These are phyloP conservation scores for Colletotrichum spinosum DNA, from an alignment of 2,329 filamentous ascomycete genomes.

Conservation along the genomic window DNA sequence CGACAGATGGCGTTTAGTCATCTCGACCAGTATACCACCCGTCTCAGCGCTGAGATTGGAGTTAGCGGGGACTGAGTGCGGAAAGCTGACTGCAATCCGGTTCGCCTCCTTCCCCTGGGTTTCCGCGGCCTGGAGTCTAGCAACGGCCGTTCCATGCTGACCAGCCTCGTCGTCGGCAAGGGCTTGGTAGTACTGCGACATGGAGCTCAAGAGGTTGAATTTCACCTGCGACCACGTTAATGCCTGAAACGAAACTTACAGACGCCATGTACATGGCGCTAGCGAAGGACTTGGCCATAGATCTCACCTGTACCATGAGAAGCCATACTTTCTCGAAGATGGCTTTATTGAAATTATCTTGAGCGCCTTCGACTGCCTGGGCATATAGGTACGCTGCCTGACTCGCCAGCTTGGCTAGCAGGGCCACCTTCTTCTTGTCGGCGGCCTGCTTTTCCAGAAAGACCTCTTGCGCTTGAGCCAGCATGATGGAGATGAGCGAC, in stretches of 20 bases:
- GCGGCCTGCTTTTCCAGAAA: slow-evolving; percentile 96
- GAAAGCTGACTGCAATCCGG: slow-evolving; percentile 82
- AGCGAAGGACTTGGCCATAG: not conserved
- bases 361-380: slow-evolving; percentile 88
- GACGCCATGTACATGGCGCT: no score
- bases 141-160: slow-evolving; percentile 86
- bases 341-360: slow-evolving; percentile 90
- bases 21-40: slow-evolving; percentile 77
- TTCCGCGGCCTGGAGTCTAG: slow-evolving; percentile 85
- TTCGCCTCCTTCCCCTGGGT: slow-evolving; percentile 81
- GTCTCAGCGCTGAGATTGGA: slow-evolving; percentile 89
- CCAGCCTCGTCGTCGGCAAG: slow-evolving; percentile 90
- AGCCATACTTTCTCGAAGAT: slow-evolving; percentile 97
- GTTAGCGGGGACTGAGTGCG: slow-evolving; percentile 79
- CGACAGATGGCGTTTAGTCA: slow-evolving; percentile 84
- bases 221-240: slow-evolving; percentile 68
- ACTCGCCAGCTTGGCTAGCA: slow-evolving; percentile 92
- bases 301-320: slow-evolving; percentile 77
- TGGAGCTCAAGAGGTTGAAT: slow-evolving; percentile 82
- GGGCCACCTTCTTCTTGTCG: slow-evolving; percentile 91
- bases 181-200: slow-evolving; percentile 95
- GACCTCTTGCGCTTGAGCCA: slow-evolving; percentile 96
- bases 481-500: slow-evolving; percentile 89
- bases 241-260: no score
- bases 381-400: slow-evolving; percentile 90